Evolutionary conservation across 2,329 filamentous ascomycete species (phyloP).

Genomic region (Stachybotrys echinatus): DNA sequence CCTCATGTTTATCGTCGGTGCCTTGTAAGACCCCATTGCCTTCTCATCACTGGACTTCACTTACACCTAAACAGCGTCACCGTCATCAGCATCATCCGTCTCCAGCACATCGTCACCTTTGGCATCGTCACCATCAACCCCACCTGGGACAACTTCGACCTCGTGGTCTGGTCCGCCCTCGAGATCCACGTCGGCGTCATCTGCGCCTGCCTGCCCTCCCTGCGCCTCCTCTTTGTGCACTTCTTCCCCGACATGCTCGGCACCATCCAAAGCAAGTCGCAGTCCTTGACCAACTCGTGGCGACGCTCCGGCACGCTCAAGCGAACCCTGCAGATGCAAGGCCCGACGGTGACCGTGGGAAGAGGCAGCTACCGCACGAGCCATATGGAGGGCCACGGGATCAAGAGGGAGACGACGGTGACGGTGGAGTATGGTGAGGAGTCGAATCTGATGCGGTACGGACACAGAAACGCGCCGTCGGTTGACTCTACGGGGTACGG

Average conservation of each 20-base stretch:
- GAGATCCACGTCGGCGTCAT: slow-evolving; percentile 21
- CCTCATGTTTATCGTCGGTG: slow-evolving; percentile 35
- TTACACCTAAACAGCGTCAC: slow-evolving; percentile 11
- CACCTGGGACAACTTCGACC: slow-evolving; percentile 15
- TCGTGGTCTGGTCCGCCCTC: slow-evolving; percentile 18
- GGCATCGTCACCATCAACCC: slow-evolving; percentile 13
- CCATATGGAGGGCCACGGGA: not conserved
- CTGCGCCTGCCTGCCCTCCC: slow-evolving; percentile 20
- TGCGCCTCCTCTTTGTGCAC: slow-evolving; percentile 13
- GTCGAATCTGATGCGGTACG: not conserved
- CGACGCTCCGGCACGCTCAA: not conserved
- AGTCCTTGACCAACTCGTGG: not conserved
- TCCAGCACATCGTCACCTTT: slow-evolving; percentile 14
- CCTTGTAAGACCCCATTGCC: slow-evolving; percentile 18
- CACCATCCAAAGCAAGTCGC: not conserved
- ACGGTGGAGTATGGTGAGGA: not conserved
- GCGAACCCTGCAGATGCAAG: not conserved
- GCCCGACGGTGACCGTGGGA: not conserved
- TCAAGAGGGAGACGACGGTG: not conserved
- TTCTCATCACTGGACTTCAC: not conserved
- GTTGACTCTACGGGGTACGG: not conserved
- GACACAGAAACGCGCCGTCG: not conserved
- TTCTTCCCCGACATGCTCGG: slow-evolving; percentile 3
- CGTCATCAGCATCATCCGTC: slow-evolving; percentile 15
- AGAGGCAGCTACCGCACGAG: not conserved